phyloP scores from a whole-genome alignment of 129 eudicot genomes.

The Calendula officinalis region DNA sequence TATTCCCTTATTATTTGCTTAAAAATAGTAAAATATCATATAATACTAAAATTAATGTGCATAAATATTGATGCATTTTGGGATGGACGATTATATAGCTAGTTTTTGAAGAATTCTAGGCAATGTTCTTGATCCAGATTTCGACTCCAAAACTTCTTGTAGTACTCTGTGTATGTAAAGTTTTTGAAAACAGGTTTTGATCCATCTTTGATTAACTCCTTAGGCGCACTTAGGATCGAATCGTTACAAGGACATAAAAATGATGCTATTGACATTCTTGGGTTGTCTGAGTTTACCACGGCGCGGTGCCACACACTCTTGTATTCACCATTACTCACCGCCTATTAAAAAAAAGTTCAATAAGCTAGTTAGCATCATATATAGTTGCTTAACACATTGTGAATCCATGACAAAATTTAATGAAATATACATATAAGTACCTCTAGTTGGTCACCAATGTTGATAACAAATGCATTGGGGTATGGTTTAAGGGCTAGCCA shows the following conservation, averaged over 20 bases:
- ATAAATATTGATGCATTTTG: background rate
- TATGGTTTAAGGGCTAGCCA: slow-evolving; percentile 69
- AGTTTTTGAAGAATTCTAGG: slow-evolving; percentile 72
- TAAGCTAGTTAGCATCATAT: too few species aligned
- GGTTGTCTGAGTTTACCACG: slow-evolving; percentile 52
- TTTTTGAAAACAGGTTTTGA: slow-evolving; percentile 41
- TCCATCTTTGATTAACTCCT: slow-evolving; percentile 41
- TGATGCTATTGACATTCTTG: slow-evolving; percentile 76
- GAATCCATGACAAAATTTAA: background rate
- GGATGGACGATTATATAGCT: slow-evolving; percentile 3
- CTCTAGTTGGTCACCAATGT: slow-evolving; percentile 94
- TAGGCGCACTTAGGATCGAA: slow-evolving; percentile 60
- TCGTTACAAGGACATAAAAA: slow-evolving; percentile 60
- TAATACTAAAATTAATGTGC: background rate
- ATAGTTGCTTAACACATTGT: too few species aligned
- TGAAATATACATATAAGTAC: slow-evolving; percentile 27
- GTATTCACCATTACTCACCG: slow-evolving; percentile 69
- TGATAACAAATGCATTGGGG: slow-evolving; percentile 75
- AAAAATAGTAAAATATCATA: background rate
- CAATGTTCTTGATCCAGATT: slow-evolving; percentile 76
- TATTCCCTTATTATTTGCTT: slow-evolving; percentile 2
- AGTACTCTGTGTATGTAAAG: slow-evolving; percentile 70
- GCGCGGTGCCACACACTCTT: slow-evolving; percentile 89
- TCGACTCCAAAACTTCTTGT: slow-evolving; percentile 77
- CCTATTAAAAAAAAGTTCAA: slow-evolving; percentile 26